Evolutionary conservation across 352 stramenopile species (phyloP), one percentile per base, ranked within the genome.

Genomic region (Pythium utonaiense): DNA sequence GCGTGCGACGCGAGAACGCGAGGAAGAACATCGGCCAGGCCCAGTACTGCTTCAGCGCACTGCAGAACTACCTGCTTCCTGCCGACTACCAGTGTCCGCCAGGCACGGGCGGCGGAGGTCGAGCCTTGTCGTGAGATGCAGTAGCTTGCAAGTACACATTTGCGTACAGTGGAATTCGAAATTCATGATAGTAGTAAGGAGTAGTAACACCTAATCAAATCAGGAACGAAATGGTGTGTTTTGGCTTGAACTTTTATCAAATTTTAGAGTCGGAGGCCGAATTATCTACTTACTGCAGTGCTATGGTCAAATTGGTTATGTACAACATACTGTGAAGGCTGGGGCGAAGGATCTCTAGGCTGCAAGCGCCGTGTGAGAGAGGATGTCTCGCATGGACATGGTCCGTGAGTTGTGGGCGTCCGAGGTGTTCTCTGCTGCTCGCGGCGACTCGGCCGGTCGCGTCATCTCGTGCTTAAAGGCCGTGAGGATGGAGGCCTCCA

Each of bases 11-110:
- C 19, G 85, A 94, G 55, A 94, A 94, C 51, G 85, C 85, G 21
- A 75, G 82, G n/a, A 94, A 94, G 64, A 94, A 94, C 61, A 94
- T 93, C 60, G 85, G 85, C 21, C 86, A 82, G 53, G 83, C 83
- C 10, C 83, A 94, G 65, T 94, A 93, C 60, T 91, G 80, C 52
- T 94, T 94, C 64, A 91, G 74, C 31, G 74, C 80, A 19, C 53
- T 91, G 57, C 85, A 94, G 59, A 92, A 92, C 61, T 94, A 89
- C 53, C 75, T 94, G 76, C 70, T 94, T 6, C 85, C 85, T 1
- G 62, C 68, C 16, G 85, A 87, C 48, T 91, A 91, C 52, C 74
- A 91, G 63, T 94, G 84, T 48, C 84, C 84, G 5, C 84, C 84
- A n/a, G 84, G 84, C 22, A 94, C 84, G 48, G 84, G 84, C 21